Conservation (phyloP, 2,329 filamentous ascomycete genomes). For the Graphilbum sp. region DNA sequence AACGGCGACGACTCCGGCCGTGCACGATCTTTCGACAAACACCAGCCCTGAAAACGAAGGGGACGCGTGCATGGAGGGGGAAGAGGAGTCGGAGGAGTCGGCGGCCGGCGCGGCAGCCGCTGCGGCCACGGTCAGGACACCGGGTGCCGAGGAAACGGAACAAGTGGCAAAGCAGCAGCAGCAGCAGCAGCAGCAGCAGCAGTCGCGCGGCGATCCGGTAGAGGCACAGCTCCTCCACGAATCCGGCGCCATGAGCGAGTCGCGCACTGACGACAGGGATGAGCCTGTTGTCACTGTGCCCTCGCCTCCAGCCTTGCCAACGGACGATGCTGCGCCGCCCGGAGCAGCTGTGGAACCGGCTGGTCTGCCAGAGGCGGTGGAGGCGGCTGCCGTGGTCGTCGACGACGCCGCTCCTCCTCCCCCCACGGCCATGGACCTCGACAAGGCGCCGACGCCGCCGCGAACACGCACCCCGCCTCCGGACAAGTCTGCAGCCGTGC, state of each 20-base stretch:
- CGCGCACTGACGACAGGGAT: not conserved
- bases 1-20: conserved; percentile 55
- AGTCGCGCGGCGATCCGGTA: conserved; percentile 12
- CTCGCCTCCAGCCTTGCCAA: not conserved
- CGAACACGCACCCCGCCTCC: too few relatives aligned
- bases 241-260: conserved; percentile 16
- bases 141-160: not conserved
- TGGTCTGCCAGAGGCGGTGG: too few relatives aligned
- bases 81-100: conserved; percentile 21
- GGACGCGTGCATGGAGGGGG: conserved; percentile 35
- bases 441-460: not conserved
- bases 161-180: conserved; percentile 1
- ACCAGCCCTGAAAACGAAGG: conserved; percentile 59
- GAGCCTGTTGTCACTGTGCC: not conserved
- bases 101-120: too few relatives aligned
- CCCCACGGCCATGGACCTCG: not conserved
- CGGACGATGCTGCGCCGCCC: not conserved
- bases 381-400: too few relatives aligned
- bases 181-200: too few relatives aligned
- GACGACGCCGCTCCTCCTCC: not conserved
- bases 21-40: conserved; percentile 51
- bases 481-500: too few relatives aligned
- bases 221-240: conserved; percentile 30
- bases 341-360: not conserved
- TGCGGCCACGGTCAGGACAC: conserved; percentile 9